A percentile compares a stretch with the other conserved stretches of the same genome.
These are phyloP conservation scores for Funneliformis mosseae DNA, from an alignment of 192 early-diverging fungal genomes.

Conservation along the genomic window DNA sequence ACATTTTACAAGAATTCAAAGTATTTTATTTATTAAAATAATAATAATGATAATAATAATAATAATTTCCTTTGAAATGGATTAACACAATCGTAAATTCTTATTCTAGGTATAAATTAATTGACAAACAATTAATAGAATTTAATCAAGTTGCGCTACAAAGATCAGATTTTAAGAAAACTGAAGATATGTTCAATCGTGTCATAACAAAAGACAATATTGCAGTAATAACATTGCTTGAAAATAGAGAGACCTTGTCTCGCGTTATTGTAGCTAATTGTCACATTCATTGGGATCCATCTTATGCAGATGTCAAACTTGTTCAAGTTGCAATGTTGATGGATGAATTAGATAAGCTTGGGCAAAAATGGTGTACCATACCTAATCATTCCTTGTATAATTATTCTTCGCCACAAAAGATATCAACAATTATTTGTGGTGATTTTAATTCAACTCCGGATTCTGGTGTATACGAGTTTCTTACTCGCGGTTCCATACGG, in stretches of 20 bases:
- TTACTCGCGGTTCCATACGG: slow-evolving; percentile 73
- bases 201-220: slow-evolving; percentile 98
- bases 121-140: slow-evolving; percentile 89
- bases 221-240: slow-evolving; percentile 79
- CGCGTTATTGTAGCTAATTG: slow-evolving; percentile 82
- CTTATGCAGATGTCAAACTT: slow-evolving; percentile 91
- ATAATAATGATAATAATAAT: slow-evolving; percentile 8
- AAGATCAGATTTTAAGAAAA: slow-evolving; percentile 84
- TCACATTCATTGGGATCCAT: slow-evolving; percentile 94
- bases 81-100: slow-evolving; percentile 11
- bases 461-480: slow-evolving; percentile 91
- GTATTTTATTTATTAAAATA: slow-evolving; percentile 48
- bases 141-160: slow-evolving; percentile 93
- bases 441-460: slow-evolving; percentile 92
- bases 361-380: slow-evolving; percentile 52
- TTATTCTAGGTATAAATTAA: slow-evolving; percentile 66
- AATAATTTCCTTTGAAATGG: background rate
- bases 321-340: slow-evolving; percentile 93
- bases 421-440: slow-evolving; percentile 81
- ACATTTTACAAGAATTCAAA: slow-evolving; percentile 88
- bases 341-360: slow-evolving; percentile 79
- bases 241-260: slow-evolving; percentile 75
- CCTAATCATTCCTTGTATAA: slow-evolving; percentile 31
- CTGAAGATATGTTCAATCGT: slow-evolving; percentile 94
- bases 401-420: slow-evolving; percentile 46